A percentile compares a stretch with the other conserved stretches of the same genome.
phyloP scores from a whole-genome alignment of 1,139 yeast genomes.

The Geotrichum klebahnii region DNA sequence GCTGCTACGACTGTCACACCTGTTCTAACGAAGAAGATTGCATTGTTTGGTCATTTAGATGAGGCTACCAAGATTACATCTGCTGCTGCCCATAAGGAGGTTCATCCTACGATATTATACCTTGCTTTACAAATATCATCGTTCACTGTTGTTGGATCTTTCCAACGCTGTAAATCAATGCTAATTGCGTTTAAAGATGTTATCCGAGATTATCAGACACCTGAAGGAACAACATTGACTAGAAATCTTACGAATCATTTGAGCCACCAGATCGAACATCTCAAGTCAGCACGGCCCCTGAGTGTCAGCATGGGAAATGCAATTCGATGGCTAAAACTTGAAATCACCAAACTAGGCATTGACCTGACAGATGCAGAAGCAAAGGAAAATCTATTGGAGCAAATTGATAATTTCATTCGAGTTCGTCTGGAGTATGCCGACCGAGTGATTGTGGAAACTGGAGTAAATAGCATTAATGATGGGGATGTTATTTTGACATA shows the following conservation, averaged over 20 bases:
- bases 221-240: constrained; percentile 76
- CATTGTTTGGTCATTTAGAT: constrained; percentile 79
- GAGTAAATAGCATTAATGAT: constrained; percentile 69
- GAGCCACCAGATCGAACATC: constrained; percentile 89
- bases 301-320: constrained; percentile 97
- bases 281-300: constrained; percentile 87
- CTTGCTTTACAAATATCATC: constrained; percentile 78
- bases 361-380: constrained; percentile 72
- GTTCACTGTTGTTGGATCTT: constrained; percentile 85
- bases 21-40: constrained; percentile 35
- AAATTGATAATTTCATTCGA: constrained; percentile 74
- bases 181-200: constrained; percentile 78
- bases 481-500: constrained; percentile 81
- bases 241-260: constrained; percentile 85
- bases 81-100: constrained; percentile 48
- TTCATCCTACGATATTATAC: constrained; percentile 81
- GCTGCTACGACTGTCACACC: constrained; percentile 11
- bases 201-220: constrained; percentile 76
- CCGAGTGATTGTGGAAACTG: constrained; percentile 74
- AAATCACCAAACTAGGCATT: constrained; percentile 66
- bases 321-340: constrained; percentile 93
- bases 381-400: constrained; percentile 57
- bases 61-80: constrained; percentile 45
- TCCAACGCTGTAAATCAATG: constrained; percentile 80
- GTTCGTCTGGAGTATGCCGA: constrained; percentile 86